These are phyloP conservation scores for Saturnispora ahearnii DNA, from an alignment of 805 yeast species.

Conservation along the genomic window DNA sequence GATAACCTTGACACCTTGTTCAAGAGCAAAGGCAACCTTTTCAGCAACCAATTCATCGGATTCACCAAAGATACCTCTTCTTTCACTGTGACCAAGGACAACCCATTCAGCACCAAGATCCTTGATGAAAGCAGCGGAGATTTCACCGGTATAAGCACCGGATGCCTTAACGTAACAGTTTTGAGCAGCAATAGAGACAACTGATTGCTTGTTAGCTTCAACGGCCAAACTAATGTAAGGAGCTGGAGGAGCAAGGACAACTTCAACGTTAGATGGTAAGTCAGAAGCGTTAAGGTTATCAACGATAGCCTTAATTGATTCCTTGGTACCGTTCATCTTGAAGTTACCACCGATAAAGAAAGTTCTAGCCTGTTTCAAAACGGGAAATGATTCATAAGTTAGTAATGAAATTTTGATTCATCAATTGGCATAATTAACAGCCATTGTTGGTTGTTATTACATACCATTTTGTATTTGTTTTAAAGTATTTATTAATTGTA, in stretches of 20 bases:
- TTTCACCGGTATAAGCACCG: constrained; percentile 98
- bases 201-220: constrained; percentile 55
- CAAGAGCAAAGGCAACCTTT: constrained; percentile 91
- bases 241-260: constrained; percentile 94
- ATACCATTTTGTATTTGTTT: constrained; percentile 6
- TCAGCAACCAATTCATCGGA: constrained; percentile 84
- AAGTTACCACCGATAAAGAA: constrained; percentile 99
- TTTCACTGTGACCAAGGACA: constrained; percentile 95
- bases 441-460: neutral
- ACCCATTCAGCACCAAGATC: constrained; percentile 94
- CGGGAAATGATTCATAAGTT: neutral
- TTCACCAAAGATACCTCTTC: constrained; percentile 91
- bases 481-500: neutral
- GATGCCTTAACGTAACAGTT: constrained; percentile 79
- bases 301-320: constrained; percentile 74
- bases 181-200: constrained; percentile 82
- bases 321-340: constrained; percentile 94
- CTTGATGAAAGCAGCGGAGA: constrained; percentile 77
- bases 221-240: constrained; percentile 79
- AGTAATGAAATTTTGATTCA: neutral
- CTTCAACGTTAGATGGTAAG: constrained; percentile 74
- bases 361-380: constrained; percentile 21
- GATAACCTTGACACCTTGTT: constrained; percentile 81
- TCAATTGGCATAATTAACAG: neutral
- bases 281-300: constrained; percentile 72